Conservation (phyloP, 768 basidiomycete genomes). For the Scleroderma citrinum region DNA sequence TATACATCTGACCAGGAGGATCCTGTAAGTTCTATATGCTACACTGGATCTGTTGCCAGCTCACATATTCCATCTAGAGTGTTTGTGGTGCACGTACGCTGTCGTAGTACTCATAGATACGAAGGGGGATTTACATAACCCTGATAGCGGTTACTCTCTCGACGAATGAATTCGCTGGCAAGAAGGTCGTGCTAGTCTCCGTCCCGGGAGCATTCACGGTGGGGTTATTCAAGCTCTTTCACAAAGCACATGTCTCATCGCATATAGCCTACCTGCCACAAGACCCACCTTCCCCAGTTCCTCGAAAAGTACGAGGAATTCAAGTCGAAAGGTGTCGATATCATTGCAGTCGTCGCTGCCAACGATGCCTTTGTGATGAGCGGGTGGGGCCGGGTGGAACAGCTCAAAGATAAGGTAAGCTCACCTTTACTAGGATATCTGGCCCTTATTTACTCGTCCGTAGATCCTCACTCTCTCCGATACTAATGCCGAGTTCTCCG, state of each 20-base stretch:
- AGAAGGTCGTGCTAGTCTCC: constrained; percentile 73
- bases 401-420: constrained; percentile 62
- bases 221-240: constrained; percentile 18
- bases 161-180: constrained; percentile 56
- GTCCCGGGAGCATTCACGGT: constrained; percentile 83
- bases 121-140: constrained; percentile 2
- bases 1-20: constrained; percentile 59
- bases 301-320: constrained; percentile 41
- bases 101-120: not conserved
- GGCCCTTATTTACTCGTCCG: not conserved
- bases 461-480: constrained; percentile 62
- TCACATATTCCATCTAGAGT: constrained; percentile 32
- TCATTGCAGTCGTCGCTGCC: constrained; percentile 49
- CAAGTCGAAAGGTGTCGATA: constrained; percentile 47
- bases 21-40: constrained; percentile 34
- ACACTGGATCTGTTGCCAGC: not conserved
- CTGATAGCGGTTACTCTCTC: constrained; percentile 45
- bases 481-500: constrained; percentile 49
- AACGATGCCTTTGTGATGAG: constrained; percentile 58
- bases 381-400: constrained; percentile 54
- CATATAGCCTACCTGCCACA: constrained; percentile 35
- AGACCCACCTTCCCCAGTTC: constrained; percentile 42
- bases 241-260: not conserved
- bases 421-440: constrained; percentile 1
- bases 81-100: constrained; percentile 62